phyloP scores from a whole-genome alignment of 768 basidiomycete genomes.

The Antrodiella citrinella region DNA sequence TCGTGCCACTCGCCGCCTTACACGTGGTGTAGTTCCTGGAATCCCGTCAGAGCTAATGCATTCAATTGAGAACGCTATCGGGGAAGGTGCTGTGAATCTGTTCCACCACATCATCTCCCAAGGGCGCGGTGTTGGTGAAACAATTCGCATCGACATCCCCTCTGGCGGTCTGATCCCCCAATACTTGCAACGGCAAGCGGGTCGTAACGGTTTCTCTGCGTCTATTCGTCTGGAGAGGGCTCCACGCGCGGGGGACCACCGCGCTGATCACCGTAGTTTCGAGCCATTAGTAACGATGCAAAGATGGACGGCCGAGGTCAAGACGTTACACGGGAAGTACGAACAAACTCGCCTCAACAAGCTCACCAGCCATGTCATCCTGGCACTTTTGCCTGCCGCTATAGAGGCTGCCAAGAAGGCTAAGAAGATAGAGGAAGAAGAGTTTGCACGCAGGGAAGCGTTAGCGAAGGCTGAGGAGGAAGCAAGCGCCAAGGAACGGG shows the following conservation, averaged over 20 bases:
- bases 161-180: conserved; percentile 49
- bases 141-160: conserved; percentile 73
- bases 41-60: conserved; percentile 50
- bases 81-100: conserved; percentile 72
- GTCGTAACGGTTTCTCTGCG: conserved; percentile 39
- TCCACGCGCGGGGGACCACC: conserved; percentile 29
- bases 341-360: conserved; percentile 58
- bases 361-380: conserved; percentile 60
- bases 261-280: conserved; percentile 44
- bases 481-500: conserved; percentile 27
- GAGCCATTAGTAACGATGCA: conserved; percentile 76
- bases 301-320: conserved; percentile 86
- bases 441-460: conserved; percentile 31
- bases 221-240: conserved; percentile 58
- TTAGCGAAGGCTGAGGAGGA: conserved; percentile 48
- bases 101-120: conserved; percentile 76
- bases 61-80: conserved; percentile 76
- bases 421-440: conserved; percentile 26
- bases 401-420: conserved; percentile 46
- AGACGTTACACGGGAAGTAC: conserved; percentile 71
- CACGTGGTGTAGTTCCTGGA: conserved; percentile 39
- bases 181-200: conserved; percentile 35
- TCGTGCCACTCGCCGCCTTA: conserved; percentile 45
- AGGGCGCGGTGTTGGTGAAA: conserved; percentile 48
- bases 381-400: conserved; percentile 76